These are phyloP conservation scores for Nitzschia sp. DNA, from an alignment of 108 stramenopile species.

Conservation along the genomic window DNA sequence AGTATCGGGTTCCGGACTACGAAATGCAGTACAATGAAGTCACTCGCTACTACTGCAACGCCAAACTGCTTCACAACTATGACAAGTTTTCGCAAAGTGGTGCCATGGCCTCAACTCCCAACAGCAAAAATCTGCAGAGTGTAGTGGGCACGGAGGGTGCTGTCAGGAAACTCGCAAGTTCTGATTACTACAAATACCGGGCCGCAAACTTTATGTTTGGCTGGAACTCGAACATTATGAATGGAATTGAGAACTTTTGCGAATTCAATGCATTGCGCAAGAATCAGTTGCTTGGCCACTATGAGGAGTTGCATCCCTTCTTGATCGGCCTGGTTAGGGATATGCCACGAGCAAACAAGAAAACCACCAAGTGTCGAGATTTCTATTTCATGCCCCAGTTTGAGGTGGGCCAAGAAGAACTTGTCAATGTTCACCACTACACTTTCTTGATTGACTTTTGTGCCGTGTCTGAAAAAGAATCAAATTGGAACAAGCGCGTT, in stretches of 20 bases:
- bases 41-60: slow-evolving; percentile 23
- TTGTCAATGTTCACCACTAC: slow-evolving; percentile 34
- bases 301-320: slow-evolving; percentile 11
- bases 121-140: slow-evolving; percentile 23
- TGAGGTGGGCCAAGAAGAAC: slow-evolving; percentile 32
- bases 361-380: slow-evolving; percentile 30
- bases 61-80: slow-evolving; percentile 17
- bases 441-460: slow-evolving; percentile 32
- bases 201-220: slow-evolving; percentile 41
- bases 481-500: slow-evolving; percentile 16
- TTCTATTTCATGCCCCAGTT: slow-evolving; percentile 38
- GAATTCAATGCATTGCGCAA: slow-evolving; percentile 35
- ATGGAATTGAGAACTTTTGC: slow-evolving; percentile 21
- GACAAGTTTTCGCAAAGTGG: slow-evolving; percentile 13
- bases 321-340: neutral
- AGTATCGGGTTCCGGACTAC: slow-evolving; percentile 15
- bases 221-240: slow-evolving; percentile 25
- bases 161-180: slow-evolving; percentile 23
- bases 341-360: slow-evolving; percentile 9
- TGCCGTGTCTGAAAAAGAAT: slow-evolving; percentile 9
- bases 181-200: slow-evolving; percentile 40
- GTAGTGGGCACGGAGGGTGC: slow-evolving; percentile 31
- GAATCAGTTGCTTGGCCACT: slow-evolving; percentile 30
- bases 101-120: slow-evolving; percentile 31
- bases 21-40: slow-evolving; percentile 29